A percentile compares a stretch with the other conserved stretches of the same genome.
These are phyloP conservation scores for Mycena epipterygia DNA, from an alignment of 768 basidiomycete genomes.

Conservation along the genomic window DNA sequence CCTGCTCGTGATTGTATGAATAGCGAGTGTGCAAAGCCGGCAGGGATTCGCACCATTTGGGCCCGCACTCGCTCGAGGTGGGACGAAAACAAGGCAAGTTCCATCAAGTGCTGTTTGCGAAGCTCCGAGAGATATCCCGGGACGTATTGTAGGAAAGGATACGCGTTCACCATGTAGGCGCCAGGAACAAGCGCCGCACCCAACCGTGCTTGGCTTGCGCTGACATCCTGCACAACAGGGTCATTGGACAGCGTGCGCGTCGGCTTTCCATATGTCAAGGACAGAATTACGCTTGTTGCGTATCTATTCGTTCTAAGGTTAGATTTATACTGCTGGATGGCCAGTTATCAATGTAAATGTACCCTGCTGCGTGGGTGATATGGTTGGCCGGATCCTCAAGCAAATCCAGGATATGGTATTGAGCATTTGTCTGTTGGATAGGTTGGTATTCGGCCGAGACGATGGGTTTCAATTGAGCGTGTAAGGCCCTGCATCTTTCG, in stretches of 20 bases:
- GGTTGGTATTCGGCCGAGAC: slow-evolving; percentile 62
- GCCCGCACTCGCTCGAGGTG: slow-evolving; percentile 62
- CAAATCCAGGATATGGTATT: slow-evolving; percentile 60
- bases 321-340: background rate
- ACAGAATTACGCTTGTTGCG: slow-evolving; percentile 64
- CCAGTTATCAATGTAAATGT: background rate
- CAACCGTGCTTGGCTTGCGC: slow-evolving; percentile 59
- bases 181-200: slow-evolving; percentile 60
- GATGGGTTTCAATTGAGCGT: slow-evolving; percentile 71
- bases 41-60: slow-evolving; percentile 56
- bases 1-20: slow-evolving; percentile 26
- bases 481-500: slow-evolving; percentile 59
- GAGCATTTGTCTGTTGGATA: slow-evolving; percentile 60
- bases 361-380: slow-evolving; percentile 68
- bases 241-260: slow-evolving; percentile 56
- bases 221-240: slow-evolving; percentile 62
- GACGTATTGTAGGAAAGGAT: slow-evolving; percentile 63
- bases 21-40: background rate
- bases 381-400: slow-evolving; percentile 59
- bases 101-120: slow-evolving; percentile 67
- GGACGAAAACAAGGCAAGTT: slow-evolving; percentile 66
- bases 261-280: slow-evolving; percentile 62
- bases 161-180: slow-evolving; percentile 62
- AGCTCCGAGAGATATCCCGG: slow-evolving; percentile 75
- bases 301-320: slow-evolving; percentile 51